phyloP scores from a whole-genome alignment of 345 rosid species.

The Salix arbutifolia region DNA sequence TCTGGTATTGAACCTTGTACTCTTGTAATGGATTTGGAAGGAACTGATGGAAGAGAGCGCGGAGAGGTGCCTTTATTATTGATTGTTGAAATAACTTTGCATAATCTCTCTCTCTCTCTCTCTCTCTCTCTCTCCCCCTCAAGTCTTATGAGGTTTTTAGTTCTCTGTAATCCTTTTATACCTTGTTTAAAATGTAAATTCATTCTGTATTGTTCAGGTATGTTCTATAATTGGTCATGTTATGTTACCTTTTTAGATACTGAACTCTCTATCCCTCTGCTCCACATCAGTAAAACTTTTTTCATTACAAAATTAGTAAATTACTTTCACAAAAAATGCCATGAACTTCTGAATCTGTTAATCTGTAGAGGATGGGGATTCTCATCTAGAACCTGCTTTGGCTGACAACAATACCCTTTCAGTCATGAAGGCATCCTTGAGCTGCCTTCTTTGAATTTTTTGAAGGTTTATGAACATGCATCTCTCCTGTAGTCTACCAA shows the following conservation, averaged over 20 bases:
- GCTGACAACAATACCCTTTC: background rate
- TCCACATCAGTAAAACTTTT: background rate
- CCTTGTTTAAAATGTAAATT: background rate
- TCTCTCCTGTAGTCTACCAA: background rate
- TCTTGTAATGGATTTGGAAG: slow-evolving; percentile 96
- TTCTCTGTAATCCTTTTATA: background rate
- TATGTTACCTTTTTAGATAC: background rate
- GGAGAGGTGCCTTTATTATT: slow-evolving; percentile 66
- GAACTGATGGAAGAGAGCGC: slow-evolving; percentile 99
- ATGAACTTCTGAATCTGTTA: background rate
- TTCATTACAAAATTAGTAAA: background rate
- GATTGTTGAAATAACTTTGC: background rate
- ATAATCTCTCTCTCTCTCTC: background rate
- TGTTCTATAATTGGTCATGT: background rate
- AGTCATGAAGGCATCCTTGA: background rate
- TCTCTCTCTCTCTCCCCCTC: background rate
- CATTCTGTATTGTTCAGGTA: background rate
- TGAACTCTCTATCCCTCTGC: background rate
- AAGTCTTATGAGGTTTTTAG: background rate
- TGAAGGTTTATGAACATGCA: background rate
- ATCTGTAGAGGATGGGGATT: background rate
- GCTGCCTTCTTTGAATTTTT: background rate
- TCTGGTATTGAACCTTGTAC: slow-evolving; percentile 92
- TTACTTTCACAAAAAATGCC: background rate
- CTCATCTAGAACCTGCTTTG: background rate